Conservation (phyloP, 192 early-diverging fungal species). For the Gigaspora rosea region DNA sequence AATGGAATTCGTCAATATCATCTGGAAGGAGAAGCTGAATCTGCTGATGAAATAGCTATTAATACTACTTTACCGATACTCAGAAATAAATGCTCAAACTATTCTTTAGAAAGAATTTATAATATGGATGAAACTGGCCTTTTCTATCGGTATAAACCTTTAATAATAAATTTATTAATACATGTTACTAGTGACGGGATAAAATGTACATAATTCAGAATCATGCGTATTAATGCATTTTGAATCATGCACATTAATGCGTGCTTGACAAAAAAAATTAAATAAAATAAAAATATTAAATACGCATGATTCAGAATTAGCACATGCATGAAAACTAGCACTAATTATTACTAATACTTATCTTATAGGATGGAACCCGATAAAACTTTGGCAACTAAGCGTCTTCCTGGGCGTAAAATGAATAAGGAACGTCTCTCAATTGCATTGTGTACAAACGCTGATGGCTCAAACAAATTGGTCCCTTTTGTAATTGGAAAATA, state of each 20-base stretch:
- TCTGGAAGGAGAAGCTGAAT: constrained; percentile 22
- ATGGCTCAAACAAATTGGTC: constrained; percentile 20
- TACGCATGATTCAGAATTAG: too few species aligned
- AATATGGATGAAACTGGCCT: constrained; percentile 31
- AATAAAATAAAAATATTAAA: neutral
- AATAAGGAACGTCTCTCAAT: constrained; percentile 28
- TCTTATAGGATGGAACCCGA: constrained; percentile 24
- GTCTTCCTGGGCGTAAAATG: constrained; percentile 8
- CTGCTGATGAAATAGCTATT: neutral
- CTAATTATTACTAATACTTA: too few species aligned
- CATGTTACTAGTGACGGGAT: too few species aligned
- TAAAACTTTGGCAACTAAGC: neutral
- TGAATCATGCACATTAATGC: too few species aligned
- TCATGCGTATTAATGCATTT: too few species aligned
- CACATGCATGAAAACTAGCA: too few species aligned
- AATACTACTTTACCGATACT: neutral
- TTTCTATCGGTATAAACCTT: constrained; percentile 7
- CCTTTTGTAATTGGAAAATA: constrained; percentile 31
- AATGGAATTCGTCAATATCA: constrained; percentile 35
- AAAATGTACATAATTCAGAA: too few species aligned
- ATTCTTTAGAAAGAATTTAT: constrained; percentile 29
- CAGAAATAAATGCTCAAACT: constrained; percentile 11
- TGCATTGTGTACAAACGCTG: constrained; percentile 13
- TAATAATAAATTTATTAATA: neutral
- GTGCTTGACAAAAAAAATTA: too few species aligned